Evolutionary conservation across 2,329 filamentous ascomycete genomes (phyloP).

Genomic region (Claviceps sp.): DNA sequence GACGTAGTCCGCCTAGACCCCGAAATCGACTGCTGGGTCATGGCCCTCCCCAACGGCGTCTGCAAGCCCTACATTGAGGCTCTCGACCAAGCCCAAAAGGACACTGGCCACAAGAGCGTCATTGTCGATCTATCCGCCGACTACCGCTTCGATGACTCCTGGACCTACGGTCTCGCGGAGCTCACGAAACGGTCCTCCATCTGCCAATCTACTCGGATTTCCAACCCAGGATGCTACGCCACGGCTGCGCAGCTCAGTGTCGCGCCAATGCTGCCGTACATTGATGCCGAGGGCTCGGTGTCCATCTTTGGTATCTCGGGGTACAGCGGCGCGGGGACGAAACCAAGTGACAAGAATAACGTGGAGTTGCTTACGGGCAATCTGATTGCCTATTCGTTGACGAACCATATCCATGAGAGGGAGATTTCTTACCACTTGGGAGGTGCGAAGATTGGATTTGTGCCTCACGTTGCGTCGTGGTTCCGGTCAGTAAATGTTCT

Average conservation of each 20-base stretch:
- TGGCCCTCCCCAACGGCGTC: slow-evolving; percentile 91
- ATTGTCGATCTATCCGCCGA: slow-evolving; percentile 95
- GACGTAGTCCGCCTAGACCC: slow-evolving; percentile 77
- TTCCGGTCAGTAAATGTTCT: slow-evolving; percentile 34
- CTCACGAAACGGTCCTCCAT: slow-evolving; percentile 66
- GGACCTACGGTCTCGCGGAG: slow-evolving; percentile 88
- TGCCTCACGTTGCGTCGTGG: slow-evolving; percentile 91
- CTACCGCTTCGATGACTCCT: slow-evolving; percentile 68
- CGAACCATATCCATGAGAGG: slow-evolving; percentile 87
- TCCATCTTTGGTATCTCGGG: slow-evolving; percentile 77
- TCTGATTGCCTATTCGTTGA: slow-evolving; percentile 65
- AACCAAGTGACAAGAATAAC: slow-evolving; percentile 90
- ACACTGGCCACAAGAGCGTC: slow-evolving; percentile 45
- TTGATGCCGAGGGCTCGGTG: slow-evolving; percentile 64
- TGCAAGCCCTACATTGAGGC: slow-evolving; percentile 92
- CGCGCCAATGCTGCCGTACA: slow-evolving; percentile 45
- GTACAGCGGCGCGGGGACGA: slow-evolving; percentile 90
- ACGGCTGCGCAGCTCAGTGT: slow-evolving; percentile 87
- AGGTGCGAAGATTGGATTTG: slow-evolving; percentile 57
- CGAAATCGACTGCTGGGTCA: slow-evolving; percentile 89
- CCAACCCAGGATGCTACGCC: slow-evolving; percentile 91
- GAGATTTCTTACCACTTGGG: slow-evolving; percentile 76
- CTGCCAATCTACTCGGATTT: slow-evolving; percentile 65
- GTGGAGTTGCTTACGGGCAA: slow-evolving; percentile 55
- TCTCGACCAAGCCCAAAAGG: slow-evolving; percentile 55